phyloP scores from a whole-genome alignment of 2,329 filamentous ascomycete species.

The Aschersonia sp. region DNA sequence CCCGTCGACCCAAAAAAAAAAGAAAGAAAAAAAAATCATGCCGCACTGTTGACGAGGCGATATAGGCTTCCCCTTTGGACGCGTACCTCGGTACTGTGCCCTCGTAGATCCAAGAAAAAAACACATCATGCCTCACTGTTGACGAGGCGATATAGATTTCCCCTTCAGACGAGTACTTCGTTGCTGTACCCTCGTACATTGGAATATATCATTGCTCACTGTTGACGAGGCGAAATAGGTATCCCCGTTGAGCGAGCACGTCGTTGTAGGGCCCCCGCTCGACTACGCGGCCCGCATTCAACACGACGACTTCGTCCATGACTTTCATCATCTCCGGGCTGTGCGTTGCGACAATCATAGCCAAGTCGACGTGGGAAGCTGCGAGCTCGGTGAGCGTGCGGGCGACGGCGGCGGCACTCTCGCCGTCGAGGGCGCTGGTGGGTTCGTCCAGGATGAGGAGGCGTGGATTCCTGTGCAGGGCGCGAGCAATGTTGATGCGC shows the following conservation, averaged over 20 bases:
- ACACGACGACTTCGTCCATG: slow-evolving; percentile 57
- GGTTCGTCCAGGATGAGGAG: slow-evolving; percentile 79
- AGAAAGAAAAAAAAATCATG: no score
- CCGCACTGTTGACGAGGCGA: no score
- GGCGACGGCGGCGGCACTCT: slow-evolving; percentile 50
- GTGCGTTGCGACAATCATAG: slow-evolving; percentile 74
- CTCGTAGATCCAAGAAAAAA: no score
- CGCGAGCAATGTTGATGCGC: slow-evolving; percentile 66
- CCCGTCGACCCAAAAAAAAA: no score
- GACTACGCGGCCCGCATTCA: slow-evolving; percentile 53
- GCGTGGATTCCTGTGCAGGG: slow-evolving; percentile 54
- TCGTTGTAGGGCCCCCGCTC: slow-evolving; percentile 53
- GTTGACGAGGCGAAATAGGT: slow-evolving; percentile 33
- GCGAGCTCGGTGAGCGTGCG: slow-evolving; percentile 44
- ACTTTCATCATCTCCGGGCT: slow-evolving; percentile 74
- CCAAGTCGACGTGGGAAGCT: slow-evolving; percentile 27
- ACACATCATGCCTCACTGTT: no score
- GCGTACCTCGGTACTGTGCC: no score
- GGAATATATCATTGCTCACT: neutral
- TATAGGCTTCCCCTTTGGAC: no score
- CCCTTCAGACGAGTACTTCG: no score
- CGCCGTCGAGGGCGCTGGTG: slow-evolving; percentile 64
- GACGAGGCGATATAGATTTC: no score
- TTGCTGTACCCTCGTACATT: neutral
- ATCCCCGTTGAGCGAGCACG: slow-evolving; percentile 30